Percentiles rank a stretch among this genome's conserved stretches.
Evolutionary conservation across 768 basidiomycete genomes (phyloP).

Genomic region (Termitomyces sp.): DNA sequence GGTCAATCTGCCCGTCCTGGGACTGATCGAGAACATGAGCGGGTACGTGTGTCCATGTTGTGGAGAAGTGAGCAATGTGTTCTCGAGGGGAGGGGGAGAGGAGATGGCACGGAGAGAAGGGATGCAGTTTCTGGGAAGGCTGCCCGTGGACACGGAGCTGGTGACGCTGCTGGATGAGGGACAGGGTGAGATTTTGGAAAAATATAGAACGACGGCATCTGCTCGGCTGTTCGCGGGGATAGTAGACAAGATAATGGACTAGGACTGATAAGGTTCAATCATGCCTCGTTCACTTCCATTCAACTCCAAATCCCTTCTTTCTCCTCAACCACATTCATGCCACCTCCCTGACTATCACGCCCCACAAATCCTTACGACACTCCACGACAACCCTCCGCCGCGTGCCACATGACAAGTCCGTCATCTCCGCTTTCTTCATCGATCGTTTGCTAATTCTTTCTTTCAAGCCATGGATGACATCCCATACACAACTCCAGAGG

Average conservation of each 20-base stretch:
- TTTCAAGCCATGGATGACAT: slow-evolving; percentile 28
- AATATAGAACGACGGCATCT: slow-evolving; percentile 66
- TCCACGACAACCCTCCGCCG: background rate
- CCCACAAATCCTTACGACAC: slow-evolving; percentile 1
- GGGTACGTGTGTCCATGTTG: slow-evolving; percentile 98
- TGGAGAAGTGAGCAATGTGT: slow-evolving; percentile 90
- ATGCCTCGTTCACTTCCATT: slow-evolving; percentile 29
- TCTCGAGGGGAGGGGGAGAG: slow-evolving; percentile 90
- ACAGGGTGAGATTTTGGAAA: slow-evolving; percentile 39
- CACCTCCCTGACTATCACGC: slow-evolving; percentile 1
- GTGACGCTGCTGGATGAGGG: slow-evolving; percentile 80
- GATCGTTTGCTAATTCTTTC: background rate
- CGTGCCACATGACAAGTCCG: background rate
- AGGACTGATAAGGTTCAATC: background rate
- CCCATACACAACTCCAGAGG: slow-evolving; percentile 45
- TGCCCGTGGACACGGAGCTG: slow-evolving; percentile 92
- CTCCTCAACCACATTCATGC: slow-evolving; percentile 13
- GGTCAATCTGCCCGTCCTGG: slow-evolving; percentile 81
- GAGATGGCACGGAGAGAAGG: slow-evolving; percentile 77
- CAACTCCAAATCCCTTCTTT: slow-evolving; percentile 17
- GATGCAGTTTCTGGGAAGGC: slow-evolving; percentile 74
- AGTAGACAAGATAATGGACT: slow-evolving; percentile 21
- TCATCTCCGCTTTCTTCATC: background rate
- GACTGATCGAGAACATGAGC: slow-evolving; percentile 97
- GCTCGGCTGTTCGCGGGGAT: slow-evolving; percentile 64